Conservation (phyloP, 2,329 filamentous ascomycete species). For the Neofusicoccum sp. region DNA sequence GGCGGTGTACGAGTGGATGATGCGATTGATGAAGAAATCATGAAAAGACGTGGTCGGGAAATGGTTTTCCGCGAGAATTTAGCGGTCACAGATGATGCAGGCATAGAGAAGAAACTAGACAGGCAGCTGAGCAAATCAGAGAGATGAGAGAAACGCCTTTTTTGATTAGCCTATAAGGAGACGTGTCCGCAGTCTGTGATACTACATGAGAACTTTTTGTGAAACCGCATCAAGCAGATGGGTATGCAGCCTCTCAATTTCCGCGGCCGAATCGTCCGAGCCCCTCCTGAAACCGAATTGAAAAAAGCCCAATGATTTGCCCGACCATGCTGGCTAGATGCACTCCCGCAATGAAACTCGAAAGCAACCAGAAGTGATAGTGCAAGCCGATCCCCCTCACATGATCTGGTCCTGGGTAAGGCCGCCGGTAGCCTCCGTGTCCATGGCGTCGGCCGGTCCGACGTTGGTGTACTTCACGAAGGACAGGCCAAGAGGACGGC, state of each 20-base stretch:
- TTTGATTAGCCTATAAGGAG: constrained; percentile 16
- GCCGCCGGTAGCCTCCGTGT: constrained; percentile 66
- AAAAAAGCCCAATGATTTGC: constrained; percentile 13
- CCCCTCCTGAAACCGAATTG: constrained; percentile 7
- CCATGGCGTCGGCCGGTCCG: constrained; percentile 67
- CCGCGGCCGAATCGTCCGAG: constrained; percentile 2
- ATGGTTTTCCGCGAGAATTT: too few relatives aligned
- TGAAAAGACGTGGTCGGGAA: background rate
- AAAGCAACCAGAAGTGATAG: constrained; percentile 7
- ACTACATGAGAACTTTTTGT: constrained; percentile 15
- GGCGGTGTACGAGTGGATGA: constrained; percentile 88
- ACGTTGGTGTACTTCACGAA: constrained; percentile 89
- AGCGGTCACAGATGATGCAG: too few relatives aligned
- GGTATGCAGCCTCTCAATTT: constrained; percentile 15
- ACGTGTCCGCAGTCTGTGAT: constrained; percentile 13
- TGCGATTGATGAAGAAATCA: constrained; percentile 46
- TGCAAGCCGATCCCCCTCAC: constrained; percentile 49
- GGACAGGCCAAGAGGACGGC: constrained; percentile 85
- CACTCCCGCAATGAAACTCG: constrained; percentile 13
- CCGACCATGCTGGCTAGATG: constrained; percentile 11
- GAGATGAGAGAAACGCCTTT: background rate
- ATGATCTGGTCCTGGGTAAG: constrained; percentile 99
- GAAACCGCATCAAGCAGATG: constrained; percentile 14
- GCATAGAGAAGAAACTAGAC: background rate
- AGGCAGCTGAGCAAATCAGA: background rate